Evolutionary conservation across 2,329 filamentous ascomycete genomes (phyloP).

Genomic region (Colletotrichum lini): DNA sequence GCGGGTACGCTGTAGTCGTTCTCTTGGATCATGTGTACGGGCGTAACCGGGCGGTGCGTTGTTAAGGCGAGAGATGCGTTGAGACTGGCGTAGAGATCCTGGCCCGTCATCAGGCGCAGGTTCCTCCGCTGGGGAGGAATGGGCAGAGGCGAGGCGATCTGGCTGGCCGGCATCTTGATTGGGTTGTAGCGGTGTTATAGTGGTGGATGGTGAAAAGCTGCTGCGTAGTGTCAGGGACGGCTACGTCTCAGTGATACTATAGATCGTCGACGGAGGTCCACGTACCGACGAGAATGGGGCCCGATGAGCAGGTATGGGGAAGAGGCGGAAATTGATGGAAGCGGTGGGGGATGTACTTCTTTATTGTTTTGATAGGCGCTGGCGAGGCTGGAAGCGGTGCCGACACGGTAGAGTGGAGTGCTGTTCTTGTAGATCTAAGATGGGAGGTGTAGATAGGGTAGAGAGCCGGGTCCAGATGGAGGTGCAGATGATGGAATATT

Average conservation of each 20-base stretch:
- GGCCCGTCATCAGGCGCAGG: conserved; percentile 60
- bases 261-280: conserved; percentile 9
- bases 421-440: conserved; percentile 1
- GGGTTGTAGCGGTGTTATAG: conserved; percentile 6
- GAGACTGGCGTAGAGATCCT: conserved; percentile 69
- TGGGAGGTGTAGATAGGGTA: conserved; percentile 17
- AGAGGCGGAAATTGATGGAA: conserved; percentile 15
- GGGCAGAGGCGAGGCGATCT: conserved; percentile 62
- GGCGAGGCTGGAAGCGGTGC: conserved; percentile 17
- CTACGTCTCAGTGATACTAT: background rate
- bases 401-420: conserved; percentile 20
- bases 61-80: conserved; percentile 65
- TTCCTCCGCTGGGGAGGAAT: conserved; percentile 63
- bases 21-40: conserved; percentile 67
- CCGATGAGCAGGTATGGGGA: conserved; percentile 14
- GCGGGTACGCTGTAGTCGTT: conserved; percentile 76
- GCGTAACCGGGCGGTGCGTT: conserved; percentile 60
- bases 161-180: conserved; percentile 58
- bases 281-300: conserved; percentile 18
- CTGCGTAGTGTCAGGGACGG: conserved; percentile 6
- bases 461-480: background rate
- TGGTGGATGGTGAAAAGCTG: background rate
- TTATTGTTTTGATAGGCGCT: conserved; percentile 5
- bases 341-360: conserved; percentile 9
- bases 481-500: conserved; percentile 39